Evolutionary conservation across 768 basidiomycete genomes (phyloP).

Genomic region (Russula foetens): DNA sequence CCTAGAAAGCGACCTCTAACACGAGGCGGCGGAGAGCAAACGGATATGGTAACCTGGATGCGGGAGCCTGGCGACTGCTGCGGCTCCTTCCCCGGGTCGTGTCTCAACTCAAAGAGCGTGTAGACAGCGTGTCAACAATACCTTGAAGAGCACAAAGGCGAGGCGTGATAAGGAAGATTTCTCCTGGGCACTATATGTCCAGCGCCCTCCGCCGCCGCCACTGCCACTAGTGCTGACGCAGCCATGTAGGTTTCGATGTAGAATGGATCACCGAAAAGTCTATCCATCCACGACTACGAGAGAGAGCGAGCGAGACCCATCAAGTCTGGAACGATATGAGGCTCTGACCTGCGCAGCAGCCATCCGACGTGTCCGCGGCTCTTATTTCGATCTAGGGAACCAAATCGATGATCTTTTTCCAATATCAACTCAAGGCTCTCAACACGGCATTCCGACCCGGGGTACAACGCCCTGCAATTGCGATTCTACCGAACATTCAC

Average conservation of each 20-base stretch:
- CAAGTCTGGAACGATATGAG: slow-evolving; percentile 18
- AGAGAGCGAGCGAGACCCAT: slow-evolving; percentile 13
- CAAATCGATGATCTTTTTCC: slow-evolving; percentile 20
- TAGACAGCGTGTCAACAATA: slow-evolving; percentile 51
- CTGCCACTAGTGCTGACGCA: slow-evolving; percentile 2
- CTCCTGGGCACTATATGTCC: slow-evolving; percentile 9
- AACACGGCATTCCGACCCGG: slow-evolving; percentile 16
- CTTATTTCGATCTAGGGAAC: slow-evolving; percentile 18
- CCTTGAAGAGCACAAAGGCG: slow-evolving; percentile 44
- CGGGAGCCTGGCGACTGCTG: slow-evolving; percentile 43
- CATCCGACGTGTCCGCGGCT: slow-evolving; percentile 18
- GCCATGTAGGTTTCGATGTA: background rate
- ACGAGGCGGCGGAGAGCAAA: slow-evolving; percentile 19
- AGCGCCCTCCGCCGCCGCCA: slow-evolving; percentile 11
- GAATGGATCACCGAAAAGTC: background rate
- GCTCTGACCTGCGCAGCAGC: background rate
- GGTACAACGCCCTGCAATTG: slow-evolving; percentile 14
- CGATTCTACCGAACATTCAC: slow-evolving; percentile 21
- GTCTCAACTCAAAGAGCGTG: slow-evolving; percentile 58
- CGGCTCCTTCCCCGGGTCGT: slow-evolving; percentile 47
- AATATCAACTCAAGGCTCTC: slow-evolving; percentile 16
- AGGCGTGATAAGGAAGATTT: slow-evolving; percentile 45
- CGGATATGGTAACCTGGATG: slow-evolving; percentile 30
- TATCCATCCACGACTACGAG: background rate
- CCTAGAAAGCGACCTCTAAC: slow-evolving; percentile 16